Evolutionary conservation across 169 alveolate genomes (phyloP).

Genomic region (Plasmodium cynomolgi): DNA sequence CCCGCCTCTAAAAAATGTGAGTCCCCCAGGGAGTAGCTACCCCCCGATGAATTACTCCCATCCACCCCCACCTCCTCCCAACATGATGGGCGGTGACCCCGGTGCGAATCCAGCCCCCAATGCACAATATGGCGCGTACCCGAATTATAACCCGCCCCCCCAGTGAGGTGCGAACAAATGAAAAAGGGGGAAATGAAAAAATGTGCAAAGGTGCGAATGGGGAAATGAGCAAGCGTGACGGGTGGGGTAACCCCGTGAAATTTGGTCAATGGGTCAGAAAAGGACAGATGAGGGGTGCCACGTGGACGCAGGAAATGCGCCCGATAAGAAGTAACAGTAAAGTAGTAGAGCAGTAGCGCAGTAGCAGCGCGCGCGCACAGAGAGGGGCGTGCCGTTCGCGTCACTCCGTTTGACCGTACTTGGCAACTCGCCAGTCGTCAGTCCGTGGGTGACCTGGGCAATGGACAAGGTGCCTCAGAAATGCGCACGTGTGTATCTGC

Average conservation of each 20-base stretch:
- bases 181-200: neutral
- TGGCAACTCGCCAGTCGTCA: neutral
- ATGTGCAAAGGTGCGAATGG: neutral
- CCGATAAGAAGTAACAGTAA: neutral
- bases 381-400: neutral
- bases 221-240: neutral
- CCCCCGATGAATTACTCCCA: conserved; percentile 8
- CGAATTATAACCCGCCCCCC: conserved; percentile 49
- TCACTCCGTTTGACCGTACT: neutral
- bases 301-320: neutral
- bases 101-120: neutral
- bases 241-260: neutral
- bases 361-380: neutral
- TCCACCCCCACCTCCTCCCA: conserved; percentile 33
- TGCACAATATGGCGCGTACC: conserved; percentile 24
- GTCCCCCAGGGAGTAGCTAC: neutral
- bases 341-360: neutral
- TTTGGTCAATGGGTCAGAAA: neutral
- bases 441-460: neutral
- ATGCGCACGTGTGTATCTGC: neutral
- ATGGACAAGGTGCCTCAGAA: neutral
- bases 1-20: neutral
- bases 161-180: neutral
- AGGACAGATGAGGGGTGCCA: neutral
- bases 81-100: conserved; percentile 11